Conservation (phyloP, 140 eudicot genomes). For the Anethum foeniculum region DNA sequence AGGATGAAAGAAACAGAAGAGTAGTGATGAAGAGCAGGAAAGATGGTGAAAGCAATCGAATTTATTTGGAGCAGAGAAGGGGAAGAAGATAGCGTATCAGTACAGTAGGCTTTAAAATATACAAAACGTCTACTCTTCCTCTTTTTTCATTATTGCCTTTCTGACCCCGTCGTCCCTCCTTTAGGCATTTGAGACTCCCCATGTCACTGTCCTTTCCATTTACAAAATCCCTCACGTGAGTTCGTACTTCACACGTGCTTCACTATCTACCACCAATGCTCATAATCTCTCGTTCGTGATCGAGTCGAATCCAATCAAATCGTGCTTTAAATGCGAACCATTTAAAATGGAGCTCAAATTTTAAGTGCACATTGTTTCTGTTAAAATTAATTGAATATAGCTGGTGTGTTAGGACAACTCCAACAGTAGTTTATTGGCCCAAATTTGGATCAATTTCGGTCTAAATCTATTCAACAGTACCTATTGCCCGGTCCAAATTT, state of each 20-base stretch:
- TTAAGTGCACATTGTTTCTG: too few species aligned
- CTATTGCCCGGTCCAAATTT: too few species aligned
- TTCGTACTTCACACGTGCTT: conserved; percentile 13
- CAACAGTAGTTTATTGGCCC: too few species aligned
- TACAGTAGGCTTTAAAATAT: conserved; percentile 28
- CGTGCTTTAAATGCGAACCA: too few species aligned
- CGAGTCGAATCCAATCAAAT: not conserved
- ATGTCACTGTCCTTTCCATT: conserved; percentile 16
- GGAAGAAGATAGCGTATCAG: conserved; percentile 34
- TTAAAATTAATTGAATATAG: too few species aligned
- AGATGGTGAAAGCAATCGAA: too few species aligned
- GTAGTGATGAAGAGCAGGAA: conserved; percentile 1
- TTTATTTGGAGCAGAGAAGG: not conserved
- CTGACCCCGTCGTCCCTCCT: conserved; percentile 24
- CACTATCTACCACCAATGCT: too few species aligned
- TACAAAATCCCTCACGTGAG: conserved; percentile 10
- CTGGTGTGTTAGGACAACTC: too few species aligned
- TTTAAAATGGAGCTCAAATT: too few species aligned
- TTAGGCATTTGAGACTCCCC: conserved; percentile 59
- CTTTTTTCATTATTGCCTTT: conserved; percentile 37
- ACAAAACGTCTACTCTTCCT: conserved; percentile 28
- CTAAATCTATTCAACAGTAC: too few species aligned
- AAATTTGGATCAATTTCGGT: too few species aligned
- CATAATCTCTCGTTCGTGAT: too few species aligned
- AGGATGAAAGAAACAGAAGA: not conserved